Percentiles rank a stretch among this genome's conserved stretches.
Evolutionary conservation across 2,329 filamentous ascomycete genomes (phyloP).

Genomic region (Colletotrichum tropicicola): DNA sequence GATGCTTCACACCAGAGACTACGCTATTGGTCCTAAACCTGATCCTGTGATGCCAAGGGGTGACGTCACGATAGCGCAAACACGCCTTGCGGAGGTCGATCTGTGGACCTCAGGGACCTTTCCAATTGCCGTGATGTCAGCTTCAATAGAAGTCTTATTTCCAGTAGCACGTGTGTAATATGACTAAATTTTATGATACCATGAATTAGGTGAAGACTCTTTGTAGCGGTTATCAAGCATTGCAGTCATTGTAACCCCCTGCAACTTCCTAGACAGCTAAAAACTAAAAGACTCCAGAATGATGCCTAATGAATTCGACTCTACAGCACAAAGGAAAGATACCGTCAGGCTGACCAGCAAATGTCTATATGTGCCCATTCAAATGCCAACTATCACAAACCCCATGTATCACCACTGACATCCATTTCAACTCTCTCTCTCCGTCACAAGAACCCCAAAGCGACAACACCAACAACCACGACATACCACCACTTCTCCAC

Average conservation of each 20-base stretch:
- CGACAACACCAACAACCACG: background rate
- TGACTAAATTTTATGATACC: too few species aligned
- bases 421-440: background rate
- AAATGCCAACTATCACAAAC: background rate
- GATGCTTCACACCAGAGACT: background rate
- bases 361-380: background rate
- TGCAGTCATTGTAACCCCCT: too few species aligned
- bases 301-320: background rate
- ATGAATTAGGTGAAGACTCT: too few species aligned
- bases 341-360: background rate
- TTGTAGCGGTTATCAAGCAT: too few species aligned
- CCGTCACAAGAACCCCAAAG: background rate
- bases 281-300: background rate
- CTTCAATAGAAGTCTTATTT: too few species aligned
- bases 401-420: background rate
- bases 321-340: background rate
- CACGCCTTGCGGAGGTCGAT: constrained; percentile 1
- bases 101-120: background rate
- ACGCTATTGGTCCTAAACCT: constrained; percentile 2
- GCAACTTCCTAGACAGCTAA: too few species aligned
- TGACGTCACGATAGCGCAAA: constrained; percentile 30
- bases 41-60: constrained; percentile 19
- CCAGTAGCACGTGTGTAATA: too few species aligned
- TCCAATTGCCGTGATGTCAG: constrained; percentile 15
- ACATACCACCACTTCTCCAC: constrained; percentile 10